A percentile compares a stretch with the other conserved stretches of the same genome.
Conservation (phyloP, 2,329 filamentous ascomycete genomes). For the Diplodia seriata region DNA sequence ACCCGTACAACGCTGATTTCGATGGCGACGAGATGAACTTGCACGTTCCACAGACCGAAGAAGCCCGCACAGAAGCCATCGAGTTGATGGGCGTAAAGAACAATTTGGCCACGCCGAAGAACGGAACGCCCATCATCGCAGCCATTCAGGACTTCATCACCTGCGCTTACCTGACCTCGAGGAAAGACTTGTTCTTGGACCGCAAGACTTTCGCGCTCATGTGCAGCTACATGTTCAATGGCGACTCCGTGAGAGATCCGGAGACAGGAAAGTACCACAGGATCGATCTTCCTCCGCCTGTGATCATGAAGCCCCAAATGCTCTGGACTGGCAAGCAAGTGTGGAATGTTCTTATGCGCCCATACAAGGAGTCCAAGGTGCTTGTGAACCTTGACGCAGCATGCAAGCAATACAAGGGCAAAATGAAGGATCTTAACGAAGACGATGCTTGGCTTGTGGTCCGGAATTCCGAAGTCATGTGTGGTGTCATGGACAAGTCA, state of each 20-base stretch:
- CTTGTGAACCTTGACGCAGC: constrained; percentile 92
- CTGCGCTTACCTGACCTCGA: constrained; percentile 86
- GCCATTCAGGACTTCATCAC: constrained; percentile 99
- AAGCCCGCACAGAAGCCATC: constrained; percentile 92
- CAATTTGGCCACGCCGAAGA: constrained; percentile 94
- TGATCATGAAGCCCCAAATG: constrained; percentile 82
- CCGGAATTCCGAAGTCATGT: constrained; percentile 97
- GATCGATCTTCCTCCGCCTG: constrained; percentile 85
- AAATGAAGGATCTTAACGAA: constrained; percentile 76
- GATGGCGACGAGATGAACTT: constrained; percentile 99
- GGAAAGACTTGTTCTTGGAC: constrained; percentile 92
- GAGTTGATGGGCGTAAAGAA: constrained; percentile 98
- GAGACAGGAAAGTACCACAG: constrained; percentile 60
- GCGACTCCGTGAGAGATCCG: constrained; percentile 60
- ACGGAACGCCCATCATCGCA: constrained; percentile 96
- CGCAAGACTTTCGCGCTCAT: constrained; percentile 87
- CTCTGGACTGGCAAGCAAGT: constrained; percentile 98
- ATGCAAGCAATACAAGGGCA: constrained; percentile 79
- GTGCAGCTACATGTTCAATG: constrained; percentile 92
- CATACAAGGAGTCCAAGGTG: constrained; percentile 82
- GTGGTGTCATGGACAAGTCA: constrained; percentile 95
- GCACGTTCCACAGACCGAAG: constrained; percentile 96
- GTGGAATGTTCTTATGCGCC: constrained; percentile 89
- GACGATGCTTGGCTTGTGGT: constrained; percentile 87
- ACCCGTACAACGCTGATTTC: constrained; percentile 98